Conservation (phyloP, 176 grass and related monocot species). For the Avena insularis region DNA sequence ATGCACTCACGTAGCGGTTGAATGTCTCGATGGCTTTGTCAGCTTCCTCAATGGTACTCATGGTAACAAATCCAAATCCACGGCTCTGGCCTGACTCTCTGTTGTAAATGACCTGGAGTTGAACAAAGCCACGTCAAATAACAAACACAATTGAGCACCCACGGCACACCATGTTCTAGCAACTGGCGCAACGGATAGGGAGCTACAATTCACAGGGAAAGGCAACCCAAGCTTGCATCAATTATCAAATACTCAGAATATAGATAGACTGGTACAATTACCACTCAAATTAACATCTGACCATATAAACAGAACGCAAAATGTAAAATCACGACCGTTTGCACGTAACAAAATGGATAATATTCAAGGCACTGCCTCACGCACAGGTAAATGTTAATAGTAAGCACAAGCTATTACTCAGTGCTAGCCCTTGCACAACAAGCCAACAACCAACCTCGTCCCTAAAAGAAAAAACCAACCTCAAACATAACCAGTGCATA, state of each 20-base stretch:
- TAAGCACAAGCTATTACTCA: background rate
- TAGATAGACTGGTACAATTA: background rate
- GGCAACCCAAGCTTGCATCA: background rate
- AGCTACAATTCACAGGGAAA: background rate
- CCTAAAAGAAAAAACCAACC: no score
- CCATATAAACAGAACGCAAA: background rate
- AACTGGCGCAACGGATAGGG: background rate
- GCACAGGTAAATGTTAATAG: background rate
- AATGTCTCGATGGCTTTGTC: conserved; percentile 81
- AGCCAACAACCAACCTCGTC: background rate
- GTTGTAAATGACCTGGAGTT: conserved; percentile 33
- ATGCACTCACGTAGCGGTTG: conserved; percentile 68
- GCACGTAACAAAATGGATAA: background rate
- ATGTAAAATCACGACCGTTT: background rate
- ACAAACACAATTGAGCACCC: background rate
- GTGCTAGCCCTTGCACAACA: background rate
- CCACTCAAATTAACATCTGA: background rate
- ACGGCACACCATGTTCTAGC: background rate
- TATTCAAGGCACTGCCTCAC: background rate
- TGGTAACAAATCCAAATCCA: conserved; percentile 84
- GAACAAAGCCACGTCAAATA: conserved; percentile 7
- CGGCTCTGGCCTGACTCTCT: conserved; percentile 34
- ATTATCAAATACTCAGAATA: background rate
- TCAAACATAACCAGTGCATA: background rate
- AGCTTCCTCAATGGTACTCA: conserved; percentile 83